These are phyloP conservation scores for Zea luxurians DNA, from an alignment of 176 grass and related monocot species.

Conservation along the genomic window DNA sequence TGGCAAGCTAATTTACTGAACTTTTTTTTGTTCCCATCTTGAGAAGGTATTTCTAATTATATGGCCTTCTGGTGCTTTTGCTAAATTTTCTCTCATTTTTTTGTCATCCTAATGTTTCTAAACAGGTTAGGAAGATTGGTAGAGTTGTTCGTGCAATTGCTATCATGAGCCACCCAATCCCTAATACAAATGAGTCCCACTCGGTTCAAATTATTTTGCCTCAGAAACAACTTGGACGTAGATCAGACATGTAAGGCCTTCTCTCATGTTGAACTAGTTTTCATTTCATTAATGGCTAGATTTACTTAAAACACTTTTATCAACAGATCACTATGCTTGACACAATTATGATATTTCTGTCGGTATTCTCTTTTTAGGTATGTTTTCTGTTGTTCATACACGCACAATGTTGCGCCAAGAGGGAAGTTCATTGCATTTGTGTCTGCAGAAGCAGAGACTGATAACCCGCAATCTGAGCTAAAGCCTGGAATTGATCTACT, in stretches of 20 bases:
- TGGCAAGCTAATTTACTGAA: neutral
- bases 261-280: slow-evolving; percentile 19
- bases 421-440: slow-evolving; percentile 98
- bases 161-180: slow-evolving; percentile 94
- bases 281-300: neutral
- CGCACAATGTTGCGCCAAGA: slow-evolving; percentile 87
- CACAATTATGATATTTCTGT: slow-evolving; percentile 37
- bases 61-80: neutral
- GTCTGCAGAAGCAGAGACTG: slow-evolving; percentile 73
- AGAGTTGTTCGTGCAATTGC: slow-evolving; percentile 86
- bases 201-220: slow-evolving; percentile 91
- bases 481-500: slow-evolving; percentile 86
- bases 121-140: slow-evolving; percentile 81
- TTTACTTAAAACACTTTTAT: slow-evolving; percentile 25
- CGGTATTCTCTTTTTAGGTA: slow-evolving; percentile 60
- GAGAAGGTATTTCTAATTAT: slow-evolving; percentile 32
- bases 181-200: slow-evolving; percentile 75
- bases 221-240: slow-evolving; percentile 91
- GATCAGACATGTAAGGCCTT: slow-evolving; percentile 82
- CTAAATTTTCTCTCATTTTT: neutral
- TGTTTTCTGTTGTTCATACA: slow-evolving; percentile 92
- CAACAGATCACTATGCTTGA: slow-evolving; percentile 2
- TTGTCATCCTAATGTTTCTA: slow-evolving; percentile 26
- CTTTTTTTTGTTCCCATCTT: slow-evolving; percentile 12
- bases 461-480: slow-evolving; percentile 64